Evolutionary conservation across 139 green algal genomes (phyloP), one percentile per base, ranked within the genome.

Genomic region (Haematococcus lacustris): DNA sequence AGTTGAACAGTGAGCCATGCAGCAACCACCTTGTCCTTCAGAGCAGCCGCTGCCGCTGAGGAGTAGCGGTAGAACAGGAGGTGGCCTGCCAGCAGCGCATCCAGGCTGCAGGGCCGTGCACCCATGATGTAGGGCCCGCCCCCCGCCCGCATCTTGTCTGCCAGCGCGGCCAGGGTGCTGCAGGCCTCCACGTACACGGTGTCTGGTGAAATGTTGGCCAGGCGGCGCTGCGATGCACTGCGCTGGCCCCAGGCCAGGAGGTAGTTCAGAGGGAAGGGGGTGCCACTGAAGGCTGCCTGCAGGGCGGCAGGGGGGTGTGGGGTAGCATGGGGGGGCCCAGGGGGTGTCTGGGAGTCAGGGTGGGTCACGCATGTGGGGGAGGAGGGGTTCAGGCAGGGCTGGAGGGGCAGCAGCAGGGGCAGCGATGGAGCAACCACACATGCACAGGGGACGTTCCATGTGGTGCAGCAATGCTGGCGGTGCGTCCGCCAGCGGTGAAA

Each of bases 1-100:
- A n/a, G n/a, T n/a, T n/a, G n/a, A n/a, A n/a, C n/a, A n/a, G n/a
- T n/a, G n/a, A n/a, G n/a, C n/a, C n/a, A n/a, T n/a, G n/a, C n/a
- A n/a, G n/a, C n/a, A n/a, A n/a, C n/a, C n/a, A n/a, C n/a, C n/a
- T n/a, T n/a, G n/a, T n/a, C 38, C 6, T 73, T 66, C 41, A 93
- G 83, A 35, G 86, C 79, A 2, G 88, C 86, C 28, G 82, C 78
- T 3, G 80, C 80, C 5, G 85, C 78, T 2, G 82, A 81, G 30
- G 82, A 83, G 1, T 37, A 33, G 3, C 75, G 71, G 62, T 87
- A 87, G 71, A 85, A 90, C 4, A 83, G 59, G 53, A 90, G 77
- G 68, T 91, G 85, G 0, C 82, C 84, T 41, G 80, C 79, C 63
- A 93, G 73, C 70, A 89, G 71, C 1, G 88, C 88, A 71, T 93